These are phyloP conservation scores for Penicillium paxilli DNA, from an alignment of 495 filamentous ascomycete genomes.

Conservation along the genomic window DNA sequence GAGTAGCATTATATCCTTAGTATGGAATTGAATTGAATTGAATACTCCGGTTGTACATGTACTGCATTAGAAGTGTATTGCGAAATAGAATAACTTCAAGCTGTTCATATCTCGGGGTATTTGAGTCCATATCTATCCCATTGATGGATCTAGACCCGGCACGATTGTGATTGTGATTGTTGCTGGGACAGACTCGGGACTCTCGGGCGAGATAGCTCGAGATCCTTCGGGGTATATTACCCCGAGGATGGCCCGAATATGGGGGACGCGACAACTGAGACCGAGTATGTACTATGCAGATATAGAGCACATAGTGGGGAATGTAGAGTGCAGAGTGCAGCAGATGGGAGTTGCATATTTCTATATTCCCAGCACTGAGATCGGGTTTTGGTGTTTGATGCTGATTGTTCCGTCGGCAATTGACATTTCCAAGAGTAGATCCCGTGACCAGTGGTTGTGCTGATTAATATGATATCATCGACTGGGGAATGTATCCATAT, in stretches of 20 bases:
- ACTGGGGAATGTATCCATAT: conserved; percentile 17
- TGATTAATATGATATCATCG: conserved; percentile 18
- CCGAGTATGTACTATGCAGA: background rate
- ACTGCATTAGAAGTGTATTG: no score
- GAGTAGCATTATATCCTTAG: background rate
- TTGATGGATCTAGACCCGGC: no score
- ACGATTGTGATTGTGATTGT: no score
- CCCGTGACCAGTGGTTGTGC: no score
- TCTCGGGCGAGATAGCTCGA: conserved; percentile 5
- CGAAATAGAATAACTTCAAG: no score
- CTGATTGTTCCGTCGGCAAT: conserved; percentile 23
- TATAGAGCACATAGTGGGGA: no score
- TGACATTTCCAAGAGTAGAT: conserved; percentile 8
- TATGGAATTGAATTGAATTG: no score
- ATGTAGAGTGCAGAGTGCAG: no score
- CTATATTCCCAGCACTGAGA: background rate
- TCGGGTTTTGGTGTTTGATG: background rate
- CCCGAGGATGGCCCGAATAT: conserved; percentile 10
- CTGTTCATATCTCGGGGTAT: no score
- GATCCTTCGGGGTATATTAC: conserved; percentile 13
- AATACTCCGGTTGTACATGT: no score
- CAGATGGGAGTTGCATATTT: background rate
- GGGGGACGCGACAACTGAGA: background rate
- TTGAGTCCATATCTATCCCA: no score
- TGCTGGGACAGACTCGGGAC: background rate